Conservation (phyloP, 1,284 basidiomycete genomes). For the Blastosporella zonata region DNA sequence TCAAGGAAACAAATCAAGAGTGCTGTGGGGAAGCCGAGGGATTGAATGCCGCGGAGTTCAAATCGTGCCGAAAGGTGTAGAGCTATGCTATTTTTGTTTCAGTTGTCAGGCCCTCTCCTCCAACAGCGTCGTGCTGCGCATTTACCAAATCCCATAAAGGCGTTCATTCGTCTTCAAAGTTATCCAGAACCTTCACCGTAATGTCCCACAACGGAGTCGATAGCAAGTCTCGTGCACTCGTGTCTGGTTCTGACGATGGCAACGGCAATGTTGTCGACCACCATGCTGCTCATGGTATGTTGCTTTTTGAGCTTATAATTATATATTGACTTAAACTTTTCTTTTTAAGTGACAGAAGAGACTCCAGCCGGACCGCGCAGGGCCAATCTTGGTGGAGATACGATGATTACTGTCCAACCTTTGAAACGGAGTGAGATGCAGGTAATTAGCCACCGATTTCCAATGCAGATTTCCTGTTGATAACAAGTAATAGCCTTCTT, state of each 20-base stretch:
- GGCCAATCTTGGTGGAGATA: conserved; percentile 19
- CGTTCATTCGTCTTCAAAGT: conserved; percentile 2
- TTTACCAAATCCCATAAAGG: conserved; percentile 10
- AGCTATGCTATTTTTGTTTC: conserved; percentile 2
- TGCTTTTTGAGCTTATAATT: background rate
- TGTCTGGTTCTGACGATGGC: conserved; percentile 28
- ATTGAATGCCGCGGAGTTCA: background rate
- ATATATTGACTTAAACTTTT: conserved; percentile 6
- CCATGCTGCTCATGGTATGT: conserved; percentile 62
- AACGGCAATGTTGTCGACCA: conserved; percentile 76
- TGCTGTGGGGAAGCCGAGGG: background rate
- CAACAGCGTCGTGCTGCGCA: conserved; percentile 5
- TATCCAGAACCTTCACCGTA: conserved; percentile 4
- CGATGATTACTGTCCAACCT: conserved; percentile 74
- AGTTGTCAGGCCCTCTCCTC: background rate
- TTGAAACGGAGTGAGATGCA: conserved; percentile 85
- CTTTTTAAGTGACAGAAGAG: conserved; percentile 55
- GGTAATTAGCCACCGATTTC: conserved; percentile 33
- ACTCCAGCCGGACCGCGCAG: conserved; percentile 31
- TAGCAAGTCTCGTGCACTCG: conserved; percentile 50
- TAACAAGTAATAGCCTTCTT: conserved; percentile 60
- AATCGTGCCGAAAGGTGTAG: background rate
- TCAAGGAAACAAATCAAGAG: background rate
- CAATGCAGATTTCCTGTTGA: conserved; percentile 19
- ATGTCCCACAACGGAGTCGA: conserved; percentile 43